Evolutionary conservation across 2,329 filamentous ascomycete genomes (phyloP).

Genomic region (Exophiala lecanii-corni): DNA sequence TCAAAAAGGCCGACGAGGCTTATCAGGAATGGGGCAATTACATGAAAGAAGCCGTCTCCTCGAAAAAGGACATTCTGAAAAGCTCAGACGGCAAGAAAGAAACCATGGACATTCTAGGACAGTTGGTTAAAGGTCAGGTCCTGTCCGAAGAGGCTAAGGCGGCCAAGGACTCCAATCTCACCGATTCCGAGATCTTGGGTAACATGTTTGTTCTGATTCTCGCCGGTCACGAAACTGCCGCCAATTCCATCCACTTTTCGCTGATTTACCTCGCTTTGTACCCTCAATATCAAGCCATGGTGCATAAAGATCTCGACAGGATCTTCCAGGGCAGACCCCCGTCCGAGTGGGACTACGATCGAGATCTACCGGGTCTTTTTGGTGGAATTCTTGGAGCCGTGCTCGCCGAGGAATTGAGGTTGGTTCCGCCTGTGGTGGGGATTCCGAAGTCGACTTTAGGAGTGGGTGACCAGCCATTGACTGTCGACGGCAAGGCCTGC

Average conservation of each 20-base stretch:
- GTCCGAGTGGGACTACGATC: slow-evolving; percentile 66
- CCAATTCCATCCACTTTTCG: slow-evolving; percentile 68
- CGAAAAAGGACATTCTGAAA: slow-evolving; percentile 51
- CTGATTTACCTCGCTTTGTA: slow-evolving; percentile 64
- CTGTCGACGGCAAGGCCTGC: slow-evolving; percentile 54
- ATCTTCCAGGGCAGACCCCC: slow-evolving; percentile 48
- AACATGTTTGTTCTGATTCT: slow-evolving; percentile 52
- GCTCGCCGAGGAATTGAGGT: slow-evolving; percentile 71
- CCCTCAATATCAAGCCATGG: slow-evolving; percentile 56
- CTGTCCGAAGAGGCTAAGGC: slow-evolving; percentile 26
- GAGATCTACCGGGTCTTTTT: slow-evolving; percentile 59
- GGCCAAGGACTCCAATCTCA: slow-evolving; percentile 20
- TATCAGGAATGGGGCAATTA: slow-evolving; percentile 63
- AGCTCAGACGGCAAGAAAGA: slow-evolving; percentile 35
- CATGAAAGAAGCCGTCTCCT: slow-evolving; percentile 63
- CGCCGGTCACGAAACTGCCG: slow-evolving; percentile 77
- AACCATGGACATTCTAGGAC: slow-evolving; percentile 54
- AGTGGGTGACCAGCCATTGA: slow-evolving; percentile 49
- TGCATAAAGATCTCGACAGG: slow-evolving; percentile 66
- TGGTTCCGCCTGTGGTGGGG: slow-evolving; percentile 65
- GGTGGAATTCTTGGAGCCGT: slow-evolving; percentile 67
- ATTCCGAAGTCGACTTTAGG: slow-evolving; percentile 63
- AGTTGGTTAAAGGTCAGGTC: slow-evolving; percentile 44
- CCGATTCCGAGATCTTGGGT: slow-evolving; percentile 23
- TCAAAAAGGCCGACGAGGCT: slow-evolving; percentile 51